A percentile compares a stretch with the other conserved stretches of the same genome.
phyloP scores from a whole-genome alignment of 2,329 filamentous ascomycete genomes.

The Alternaria metachromatica region DNA sequence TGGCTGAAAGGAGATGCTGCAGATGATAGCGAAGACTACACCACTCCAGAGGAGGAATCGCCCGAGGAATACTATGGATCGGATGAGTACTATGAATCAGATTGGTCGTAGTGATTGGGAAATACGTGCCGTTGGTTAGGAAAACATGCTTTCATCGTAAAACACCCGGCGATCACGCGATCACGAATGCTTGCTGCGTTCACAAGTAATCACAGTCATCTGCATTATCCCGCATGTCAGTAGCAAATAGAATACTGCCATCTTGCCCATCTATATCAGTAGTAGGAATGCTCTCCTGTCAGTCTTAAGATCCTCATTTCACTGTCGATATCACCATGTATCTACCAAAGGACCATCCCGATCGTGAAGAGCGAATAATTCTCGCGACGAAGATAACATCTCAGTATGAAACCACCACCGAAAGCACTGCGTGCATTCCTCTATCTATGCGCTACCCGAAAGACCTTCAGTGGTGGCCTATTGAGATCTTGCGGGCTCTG shows the following conservation, averaged over 20 bases:
- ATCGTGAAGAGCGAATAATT: not conserved
- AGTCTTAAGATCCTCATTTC: not conserved
- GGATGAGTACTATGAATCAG: not conserved
- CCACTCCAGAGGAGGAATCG: not conserved
- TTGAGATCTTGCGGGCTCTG: not conserved
- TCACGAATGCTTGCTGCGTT: not conserved
- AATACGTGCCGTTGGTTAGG: not conserved
- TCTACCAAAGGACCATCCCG: not conserved
- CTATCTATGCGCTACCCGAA: not conserved
- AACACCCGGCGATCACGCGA: not conserved
- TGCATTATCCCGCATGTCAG: not conserved
- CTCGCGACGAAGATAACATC: not conserved
- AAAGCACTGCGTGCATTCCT: not conserved
- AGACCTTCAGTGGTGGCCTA: not conserved
- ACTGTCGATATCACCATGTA: not conserved
- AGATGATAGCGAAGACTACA: not conserved
- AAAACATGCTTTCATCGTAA: not conserved
- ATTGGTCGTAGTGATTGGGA: not conserved
- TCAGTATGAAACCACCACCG: not conserved
- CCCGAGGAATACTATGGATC: not conserved
- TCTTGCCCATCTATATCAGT: not conserved
- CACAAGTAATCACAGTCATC: not conserved
- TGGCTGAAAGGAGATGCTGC: constrained; percentile 10
- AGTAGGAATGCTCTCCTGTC: not conserved
- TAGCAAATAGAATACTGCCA: not conserved